Evolutionary conservation across 2,329 filamentous ascomycete species (phyloP), one percentile per base, ranked within the genome.

Genomic region (Claviceps monticola): DNA sequence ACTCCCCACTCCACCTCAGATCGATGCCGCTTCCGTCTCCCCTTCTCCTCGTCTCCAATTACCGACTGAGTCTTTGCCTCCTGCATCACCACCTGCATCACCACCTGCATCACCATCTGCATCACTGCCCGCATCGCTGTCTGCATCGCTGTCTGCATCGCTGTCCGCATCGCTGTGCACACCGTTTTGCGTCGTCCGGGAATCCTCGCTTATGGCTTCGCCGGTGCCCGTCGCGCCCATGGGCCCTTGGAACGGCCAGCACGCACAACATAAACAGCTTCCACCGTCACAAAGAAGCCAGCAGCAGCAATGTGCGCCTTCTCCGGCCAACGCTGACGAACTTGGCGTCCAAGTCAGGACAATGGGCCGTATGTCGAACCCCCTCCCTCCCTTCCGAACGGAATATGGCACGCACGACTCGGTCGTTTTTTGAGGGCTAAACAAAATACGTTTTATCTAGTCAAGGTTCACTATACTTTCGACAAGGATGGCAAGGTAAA

Each of bases 391-490:
- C n/a, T 6, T 6, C 11, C 11, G 2, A 19, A 44, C 9, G 52
- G 46, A 54, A 44, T 57, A 11, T 17, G 2, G 29, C 51, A 51
- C 49, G 49, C 54, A 46, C 53, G 23, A 49, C 49, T 49, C 39
- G 48, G 46, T 17, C 48, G 6, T 50, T 11, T 34, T 34, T 34
- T 17, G 13, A 46, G 57, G 58, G 21, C 53, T 60, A 60, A 56
- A 61, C 59, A 47, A 19, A 21, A 29, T 45, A 21, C 43, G 14
- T 42, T 48, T 16, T 43, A 39, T 58, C 43, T 67, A 95, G 90
- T 97, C 68, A 97, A 97, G 75, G 86, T 97, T 48, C 83, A 95
- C 55, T 98, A 97, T 70, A 95, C 89, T 36, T 96, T 97, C 70
- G 90, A 97, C 66, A 83, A 84, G 63, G 84, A 91, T 58, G 84